Base-by-base conservation (phyloP, 345 rosid genomes). In the Arabis hirsuta region DNA sequence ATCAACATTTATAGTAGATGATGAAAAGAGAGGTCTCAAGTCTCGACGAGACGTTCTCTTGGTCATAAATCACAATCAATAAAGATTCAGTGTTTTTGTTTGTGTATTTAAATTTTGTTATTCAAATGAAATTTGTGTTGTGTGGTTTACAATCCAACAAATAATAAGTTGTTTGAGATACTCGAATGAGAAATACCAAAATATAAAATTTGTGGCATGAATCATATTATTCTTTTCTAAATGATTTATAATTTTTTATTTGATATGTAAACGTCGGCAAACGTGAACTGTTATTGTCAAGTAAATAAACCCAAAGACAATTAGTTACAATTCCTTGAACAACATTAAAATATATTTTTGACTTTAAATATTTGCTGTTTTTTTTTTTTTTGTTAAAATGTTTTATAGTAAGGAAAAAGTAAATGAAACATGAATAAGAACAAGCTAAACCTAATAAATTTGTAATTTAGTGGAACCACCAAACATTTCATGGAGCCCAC, bases 391-490 rank as follows among this genome's bases (percentile, higher is more conserved):
- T 8, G 38, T 34, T 34, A 6, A 9, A 36, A 36, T 36, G 10
- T 11, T 5, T 7, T 6, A 32, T 32, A 32, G 7, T 32, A 36
- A 36, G 10, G 41, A 36, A 36, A 36, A 9, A 0, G 41, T 36
- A 36, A 36, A 36, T 36, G 8, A 36, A 36, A 55, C 7, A 27
- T 12, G 31, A 59, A 41, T n/a, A n/a, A 9, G 12, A 36, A 36
- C 41, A 9, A 36, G 41, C 11, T 36, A 29, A 67, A 67, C 62
- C 62, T 67, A 55, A 67, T 29, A 43, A 43, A 42, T 29, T 65
- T 67, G 72, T 55, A 5, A 32, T 55, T 12, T 67, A 10, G 72
- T 55, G 62, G 14, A 68, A 44, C 20, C 53, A 55, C 63, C 54
- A 29, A 44, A 68, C 19, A 4, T 36, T 22, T 36, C 56, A 65